These are phyloP conservation scores for Oryza brachyantha DNA, from an alignment of 176 grass and related monocot species.

Conservation along the genomic window DNA sequence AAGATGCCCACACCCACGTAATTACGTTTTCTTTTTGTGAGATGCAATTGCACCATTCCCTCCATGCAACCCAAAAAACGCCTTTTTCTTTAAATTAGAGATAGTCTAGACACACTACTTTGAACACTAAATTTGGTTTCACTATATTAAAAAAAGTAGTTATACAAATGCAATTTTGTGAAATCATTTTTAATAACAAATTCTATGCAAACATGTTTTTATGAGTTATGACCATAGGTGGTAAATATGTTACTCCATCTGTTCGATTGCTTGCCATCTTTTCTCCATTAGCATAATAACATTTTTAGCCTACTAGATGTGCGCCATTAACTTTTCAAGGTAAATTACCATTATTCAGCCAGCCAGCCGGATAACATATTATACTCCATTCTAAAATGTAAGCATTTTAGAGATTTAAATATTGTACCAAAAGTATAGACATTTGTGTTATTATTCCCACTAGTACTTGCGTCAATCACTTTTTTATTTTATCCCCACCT, in stretches of 20 bases:
- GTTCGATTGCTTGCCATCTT: background rate
- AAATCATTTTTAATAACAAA: background rate
- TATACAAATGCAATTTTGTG: background rate
- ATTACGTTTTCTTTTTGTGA: background rate
- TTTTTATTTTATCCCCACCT: too few relatives aligned
- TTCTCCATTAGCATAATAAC: background rate
- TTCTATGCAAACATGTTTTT: background rate
- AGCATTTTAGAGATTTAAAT: too few relatives aligned
- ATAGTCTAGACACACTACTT: background rate
- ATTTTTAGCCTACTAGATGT: background rate
- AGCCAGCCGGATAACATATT: conserved; percentile 11
- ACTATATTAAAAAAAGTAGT: background rate
- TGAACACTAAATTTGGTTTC: background rate
- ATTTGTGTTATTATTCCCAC: too few relatives aligned
- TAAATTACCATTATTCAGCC: background rate
- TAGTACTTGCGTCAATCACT: too few relatives aligned
- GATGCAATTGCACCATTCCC: background rate
- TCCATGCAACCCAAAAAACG: too few relatives aligned
- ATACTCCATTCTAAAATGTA: too few relatives aligned
- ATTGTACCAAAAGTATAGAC: too few relatives aligned
- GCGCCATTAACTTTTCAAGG: background rate
- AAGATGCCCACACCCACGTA: background rate
- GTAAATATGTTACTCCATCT: background rate
- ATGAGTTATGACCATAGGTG: background rate
- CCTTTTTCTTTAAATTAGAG: background rate